These are phyloP conservation scores for Cercospora zeae-maydis DNA, from an alignment of 2,329 filamentous ascomycete species.

Conservation along the genomic window DNA sequence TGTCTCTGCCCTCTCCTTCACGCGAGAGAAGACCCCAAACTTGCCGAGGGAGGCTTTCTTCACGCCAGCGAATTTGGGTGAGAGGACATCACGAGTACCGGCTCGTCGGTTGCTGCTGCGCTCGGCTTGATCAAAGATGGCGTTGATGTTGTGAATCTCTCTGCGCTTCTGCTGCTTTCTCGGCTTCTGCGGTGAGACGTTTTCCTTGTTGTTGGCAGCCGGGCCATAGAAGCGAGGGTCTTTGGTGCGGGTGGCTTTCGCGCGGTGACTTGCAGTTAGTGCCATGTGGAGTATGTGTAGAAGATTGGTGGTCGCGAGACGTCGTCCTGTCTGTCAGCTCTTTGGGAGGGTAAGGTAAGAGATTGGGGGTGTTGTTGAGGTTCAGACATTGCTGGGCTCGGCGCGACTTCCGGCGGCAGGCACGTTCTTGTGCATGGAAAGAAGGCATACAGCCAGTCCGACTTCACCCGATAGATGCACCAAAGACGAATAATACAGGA, in stretches of 20 bases:
- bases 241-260: not conserved
- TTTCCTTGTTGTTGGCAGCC: slow-evolving; percentile 13
- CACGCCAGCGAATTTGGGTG: slow-evolving; percentile 14
- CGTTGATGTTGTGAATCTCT: slow-evolving; percentile 15
- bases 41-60: slow-evolving; percentile 7
- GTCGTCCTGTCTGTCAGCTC: not conserved
- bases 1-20: not conserved
- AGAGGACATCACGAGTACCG: slow-evolving; percentile 1
- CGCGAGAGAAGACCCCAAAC: slow-evolving; percentile 11
- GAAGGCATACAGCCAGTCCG: not conserved
- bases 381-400: not conserved
- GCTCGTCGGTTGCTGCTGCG: not conserved
- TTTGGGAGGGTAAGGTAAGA: not conserved
- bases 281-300: not conserved
- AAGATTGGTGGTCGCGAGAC: not conserved
- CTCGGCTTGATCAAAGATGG: slow-evolving; percentile 18
- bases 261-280: not conserved
- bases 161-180: slow-evolving; percentile 12
- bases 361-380: not conserved
- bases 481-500: slow-evolving; percentile 7
- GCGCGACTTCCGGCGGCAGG: not conserved
- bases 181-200: slow-evolving; percentile 11
- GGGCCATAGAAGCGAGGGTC: not conserved
- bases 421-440: not conserved
- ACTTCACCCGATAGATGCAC: slow-evolving; percentile 3